Base-by-base conservation (phyloP, 1,284 basidiomycete species). In the Porodaedalea pini region DNA sequence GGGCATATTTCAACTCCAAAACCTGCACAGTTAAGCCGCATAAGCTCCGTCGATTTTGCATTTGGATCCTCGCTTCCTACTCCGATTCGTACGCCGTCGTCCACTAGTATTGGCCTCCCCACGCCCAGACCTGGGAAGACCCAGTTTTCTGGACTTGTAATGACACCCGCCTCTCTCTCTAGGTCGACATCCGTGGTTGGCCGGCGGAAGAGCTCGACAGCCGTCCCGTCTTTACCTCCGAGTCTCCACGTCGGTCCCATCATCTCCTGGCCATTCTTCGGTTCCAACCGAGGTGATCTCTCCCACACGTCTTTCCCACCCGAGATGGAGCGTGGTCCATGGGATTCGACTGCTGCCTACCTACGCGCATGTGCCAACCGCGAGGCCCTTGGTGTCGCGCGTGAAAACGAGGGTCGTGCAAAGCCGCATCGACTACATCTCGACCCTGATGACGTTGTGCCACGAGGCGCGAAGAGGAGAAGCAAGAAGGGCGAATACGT, bases 211-310 rank as follows among this genome's bases (percentile, higher is more conserved):
- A 21, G 17, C 17, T 43, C 40, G 19, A 7, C 27, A 29, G n/a
- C 40, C 29, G 31, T 23, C 3, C 48, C 36, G 23, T 50, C 31
- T 15, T 50, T 50, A 36, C 36, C 54, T 41, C 54, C 31, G 17
- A 40, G 25, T 27, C 82, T 79, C 67, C 80, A 85, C 56, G 75
- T 91, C 39, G 88, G 88, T 1, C 85, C 86, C 5, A 91, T 92
- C 65, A 80, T 92, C 56, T 90, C 88, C 2, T 92, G 90, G 88
- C 86, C 89, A 1, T 92, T 92, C 76, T 92, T 92, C 68, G 89
- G 89, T 43, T 86, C 86, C 6, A 82, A 85, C 63, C 79, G 90
- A 34, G 89, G 89, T 29, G 83, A 87, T 57, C 77, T 90, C 19
- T 65, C 71, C 0, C 84, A 88, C 34, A 54, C 56, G 0, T 47